phyloP scores from a whole-genome alignment of 306 rosid species.

The Vicia faba region DNA sequence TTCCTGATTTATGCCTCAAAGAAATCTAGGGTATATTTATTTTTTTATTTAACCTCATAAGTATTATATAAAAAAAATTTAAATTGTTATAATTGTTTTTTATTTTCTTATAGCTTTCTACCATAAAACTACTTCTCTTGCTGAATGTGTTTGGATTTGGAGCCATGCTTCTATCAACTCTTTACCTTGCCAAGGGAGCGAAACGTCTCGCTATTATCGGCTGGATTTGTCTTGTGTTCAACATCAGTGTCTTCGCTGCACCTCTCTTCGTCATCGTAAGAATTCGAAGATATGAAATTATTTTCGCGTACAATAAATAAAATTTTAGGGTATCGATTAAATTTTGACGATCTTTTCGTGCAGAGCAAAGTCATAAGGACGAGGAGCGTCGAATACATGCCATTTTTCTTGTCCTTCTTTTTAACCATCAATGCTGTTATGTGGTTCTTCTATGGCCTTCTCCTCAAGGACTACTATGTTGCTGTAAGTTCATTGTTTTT shows the following conservation, averaged over 20 bases:
- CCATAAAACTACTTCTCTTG: conserved; percentile 56
- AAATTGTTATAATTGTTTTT: not conserved
- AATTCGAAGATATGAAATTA: no score
- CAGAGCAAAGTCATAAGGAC: conserved; percentile 77
- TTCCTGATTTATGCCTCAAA: conserved; percentile 71
- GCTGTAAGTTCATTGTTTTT: conserved; percentile 58
- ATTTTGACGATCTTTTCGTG: conserved; percentile 11
- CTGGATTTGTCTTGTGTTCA: conserved; percentile 86
- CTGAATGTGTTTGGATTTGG: conserved; percentile 80
- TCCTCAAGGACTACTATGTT: conserved; percentile 77
- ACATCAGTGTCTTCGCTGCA: conserved; percentile 79
- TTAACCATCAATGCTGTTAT: conserved; percentile 80
- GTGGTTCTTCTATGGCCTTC: conserved; percentile 96
- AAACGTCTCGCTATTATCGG: conserved; percentile 69
- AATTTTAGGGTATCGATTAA: not conserved
- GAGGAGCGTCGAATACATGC: conserved; percentile 91
- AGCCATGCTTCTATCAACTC: conserved; percentile 66
- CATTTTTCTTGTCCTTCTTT: conserved; percentile 74
- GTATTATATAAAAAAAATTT: no score
- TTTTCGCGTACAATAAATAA: no score
- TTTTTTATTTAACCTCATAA: not conserved
- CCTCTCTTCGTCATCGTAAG: conserved; percentile 85
- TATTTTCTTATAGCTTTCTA: conserved; percentile 49
- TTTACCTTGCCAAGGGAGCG: conserved; percentile 56
- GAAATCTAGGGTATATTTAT: conserved; percentile 59